These are phyloP conservation scores for Alternaria conjuncta DNA, from an alignment of 2,329 filamentous ascomycete genomes.

Conservation along the genomic window DNA sequence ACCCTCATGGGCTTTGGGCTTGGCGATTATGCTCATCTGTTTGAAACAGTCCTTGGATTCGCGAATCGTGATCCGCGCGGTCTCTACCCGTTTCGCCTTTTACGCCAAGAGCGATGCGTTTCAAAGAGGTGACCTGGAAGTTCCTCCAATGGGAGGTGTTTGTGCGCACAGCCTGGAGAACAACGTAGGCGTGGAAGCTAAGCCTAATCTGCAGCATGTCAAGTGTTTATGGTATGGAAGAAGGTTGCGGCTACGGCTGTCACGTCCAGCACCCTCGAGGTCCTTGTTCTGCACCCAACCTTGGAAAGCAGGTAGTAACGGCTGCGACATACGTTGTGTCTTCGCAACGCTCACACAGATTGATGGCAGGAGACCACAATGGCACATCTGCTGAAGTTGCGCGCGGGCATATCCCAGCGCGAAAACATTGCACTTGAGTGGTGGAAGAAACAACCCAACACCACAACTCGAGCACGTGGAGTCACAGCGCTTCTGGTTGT, in stretches of 20 bases:
- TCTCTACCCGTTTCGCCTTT: conserved; percentile 5
- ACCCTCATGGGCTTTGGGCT: conserved; percentile 1
- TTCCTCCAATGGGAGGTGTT: conserved; percentile 3
- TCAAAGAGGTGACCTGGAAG: conserved; percentile 6
- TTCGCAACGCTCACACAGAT: neutral
- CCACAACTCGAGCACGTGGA: neutral
- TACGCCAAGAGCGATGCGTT: conserved; percentile 7
- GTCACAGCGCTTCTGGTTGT: neutral
- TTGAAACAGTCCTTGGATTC: conserved; percentile 23
- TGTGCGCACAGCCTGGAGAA: neutral
- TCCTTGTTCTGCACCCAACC: neutral
- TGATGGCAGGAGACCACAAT: neutral
- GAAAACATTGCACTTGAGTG: neutral
- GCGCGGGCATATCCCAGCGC: neutral
- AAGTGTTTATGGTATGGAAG: neutral
- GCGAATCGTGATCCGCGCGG: conserved; percentile 11
- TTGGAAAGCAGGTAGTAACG: neutral
- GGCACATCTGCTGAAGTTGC: neutral
- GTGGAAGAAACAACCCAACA: neutral
- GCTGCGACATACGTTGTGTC: neutral
- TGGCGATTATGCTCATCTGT: conserved; percentile 19
- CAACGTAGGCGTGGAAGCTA: neutral
- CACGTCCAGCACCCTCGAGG: neutral
- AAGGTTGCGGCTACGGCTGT: neutral
- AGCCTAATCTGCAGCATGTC: neutral